Conservation (phyloP, 345 rosid genomes). For the Melastoma malabathricum region DNA sequence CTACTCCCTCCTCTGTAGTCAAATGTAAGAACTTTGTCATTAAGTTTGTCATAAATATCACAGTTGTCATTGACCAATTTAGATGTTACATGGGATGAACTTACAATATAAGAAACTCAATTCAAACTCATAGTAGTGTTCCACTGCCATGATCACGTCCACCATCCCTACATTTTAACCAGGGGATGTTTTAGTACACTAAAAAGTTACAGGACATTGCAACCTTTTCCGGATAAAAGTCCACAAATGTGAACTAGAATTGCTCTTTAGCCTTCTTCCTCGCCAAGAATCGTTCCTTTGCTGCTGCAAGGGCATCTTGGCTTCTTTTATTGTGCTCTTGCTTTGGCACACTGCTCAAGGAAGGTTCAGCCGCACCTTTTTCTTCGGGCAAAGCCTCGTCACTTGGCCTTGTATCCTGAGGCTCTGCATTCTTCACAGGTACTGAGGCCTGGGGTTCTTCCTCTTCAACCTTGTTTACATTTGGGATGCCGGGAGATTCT, state of each 20-base stretch:
- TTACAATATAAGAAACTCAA: too few species aligned
- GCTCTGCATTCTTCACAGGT: constrained; percentile 14
- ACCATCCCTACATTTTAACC: too few species aligned
- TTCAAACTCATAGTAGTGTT: too few species aligned
- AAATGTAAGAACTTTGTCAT: too few species aligned
- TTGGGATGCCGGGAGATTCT: constrained; percentile 17
- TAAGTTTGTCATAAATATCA: not conserved
- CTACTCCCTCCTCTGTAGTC: too few species aligned
- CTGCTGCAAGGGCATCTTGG: constrained; percentile 60
- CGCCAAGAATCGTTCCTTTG: constrained; percentile 65
- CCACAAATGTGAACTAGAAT: constrained; percentile 5
- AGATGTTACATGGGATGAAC: too few species aligned
- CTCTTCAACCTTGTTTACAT: constrained; percentile 11
- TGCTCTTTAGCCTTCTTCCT: constrained; percentile 57
- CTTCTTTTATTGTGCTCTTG: constrained; percentile 47
- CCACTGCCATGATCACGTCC: too few species aligned
- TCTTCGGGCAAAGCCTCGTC: constrained; percentile 14
- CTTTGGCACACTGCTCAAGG: constrained; percentile 25
- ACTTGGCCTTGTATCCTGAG: constrained; percentile 16
- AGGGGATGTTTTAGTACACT: too few species aligned
- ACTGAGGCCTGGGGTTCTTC: constrained; percentile 9
- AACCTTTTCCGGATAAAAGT: not conserved
- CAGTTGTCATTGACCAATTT: too few species aligned
- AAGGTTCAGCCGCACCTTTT: constrained; percentile 16
- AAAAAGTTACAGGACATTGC: not conserved